Base-by-base conservation (phyloP, 1,284 basidiomycete genomes). In the Sphagnurus paluster region DNA sequence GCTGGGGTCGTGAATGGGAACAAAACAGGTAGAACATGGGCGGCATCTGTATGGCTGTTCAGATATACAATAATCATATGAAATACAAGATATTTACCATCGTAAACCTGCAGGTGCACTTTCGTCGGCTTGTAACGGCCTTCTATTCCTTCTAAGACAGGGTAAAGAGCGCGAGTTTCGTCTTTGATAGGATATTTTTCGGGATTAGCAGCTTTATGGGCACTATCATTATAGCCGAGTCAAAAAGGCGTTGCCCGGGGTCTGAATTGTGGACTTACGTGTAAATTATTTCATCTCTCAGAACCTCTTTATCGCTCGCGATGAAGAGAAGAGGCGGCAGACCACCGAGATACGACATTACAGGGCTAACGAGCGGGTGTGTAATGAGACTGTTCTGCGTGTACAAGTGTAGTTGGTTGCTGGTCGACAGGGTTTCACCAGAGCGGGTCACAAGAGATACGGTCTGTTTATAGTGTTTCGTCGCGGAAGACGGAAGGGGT, bases 261-360 rank as follows among this genome's bases (percentile, higher is more conserved):
- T 7, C 23, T 24, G 23, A 19, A 20, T 24, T 30, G 17, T 43
- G 14, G 26, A 76, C 89, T 59, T 55, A 93, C 89, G 79, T 69
- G 60, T 92, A 98, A 29, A 98, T 81, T 38, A 93, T 86, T 66
- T 98, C 95, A 60, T 99, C 96, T 39, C 93, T 75, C 33, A 98
- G 68, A 0, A 98, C 93, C 67, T 99, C 96, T 56, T 86, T 87
- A 56, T 98, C 89, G 28, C 96, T 88, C 1, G 83, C 89, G 53
- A 96, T 84, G 54, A 99, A 73, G 39, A 93, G 72, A 39, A 98
- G 63, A 2, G 96, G 95, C 1, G 93, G 93, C 0, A 99, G 68
- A 1, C 95, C 95, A 6, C 96, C 96, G 6, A 98, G 76, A 59
- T 94, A 95, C 0, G 88, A 84, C 58, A 90, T 56, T 24, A 77